Evolutionary conservation across 2,329 filamentous ascomycete genomes (phyloP).

Genomic region (Epichloe glyceriae): DNA sequence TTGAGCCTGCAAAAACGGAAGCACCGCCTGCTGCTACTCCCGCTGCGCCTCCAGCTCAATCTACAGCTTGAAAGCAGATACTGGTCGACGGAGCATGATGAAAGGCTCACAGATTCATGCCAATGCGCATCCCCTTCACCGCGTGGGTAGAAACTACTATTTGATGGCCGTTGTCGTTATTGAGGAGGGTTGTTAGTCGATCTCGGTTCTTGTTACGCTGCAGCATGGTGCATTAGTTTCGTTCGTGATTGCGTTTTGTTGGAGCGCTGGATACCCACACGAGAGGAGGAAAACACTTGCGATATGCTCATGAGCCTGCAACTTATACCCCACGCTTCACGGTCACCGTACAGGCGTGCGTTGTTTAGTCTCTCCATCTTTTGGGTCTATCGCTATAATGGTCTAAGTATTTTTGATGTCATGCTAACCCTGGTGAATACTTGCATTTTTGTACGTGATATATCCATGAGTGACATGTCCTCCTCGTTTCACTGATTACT

Average conservation of each 20-base stretch:
- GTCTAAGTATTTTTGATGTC: constrained; percentile 4
- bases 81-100: background rate
- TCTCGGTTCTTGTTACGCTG: constrained; percentile 4
- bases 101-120: background rate
- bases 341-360: constrained; percentile 3
- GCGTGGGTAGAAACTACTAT: background rate
- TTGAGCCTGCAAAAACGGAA: constrained; percentile 16
- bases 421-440: background rate
- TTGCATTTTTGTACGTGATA: background rate
- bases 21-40: constrained; percentile 12
- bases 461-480: background rate
- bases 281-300: constrained; percentile 12
- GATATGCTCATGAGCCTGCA: constrained; percentile 13
- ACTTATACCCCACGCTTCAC: constrained; percentile 18
- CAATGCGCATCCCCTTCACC: background rate
- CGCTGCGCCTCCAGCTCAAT: background rate
- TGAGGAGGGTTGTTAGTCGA: background rate
- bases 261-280: constrained; percentile 20
- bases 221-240: constrained; percentile 5
- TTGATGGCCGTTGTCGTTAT: constrained; percentile 3
- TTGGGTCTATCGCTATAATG: constrained; percentile 7
- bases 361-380: constrained; percentile 5
- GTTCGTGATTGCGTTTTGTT: constrained; percentile 10
- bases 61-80: background rate
- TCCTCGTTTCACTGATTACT: constrained; percentile 7